Conservation (phyloP, 306 rosid genomes). For the Morella rubra region DNA sequence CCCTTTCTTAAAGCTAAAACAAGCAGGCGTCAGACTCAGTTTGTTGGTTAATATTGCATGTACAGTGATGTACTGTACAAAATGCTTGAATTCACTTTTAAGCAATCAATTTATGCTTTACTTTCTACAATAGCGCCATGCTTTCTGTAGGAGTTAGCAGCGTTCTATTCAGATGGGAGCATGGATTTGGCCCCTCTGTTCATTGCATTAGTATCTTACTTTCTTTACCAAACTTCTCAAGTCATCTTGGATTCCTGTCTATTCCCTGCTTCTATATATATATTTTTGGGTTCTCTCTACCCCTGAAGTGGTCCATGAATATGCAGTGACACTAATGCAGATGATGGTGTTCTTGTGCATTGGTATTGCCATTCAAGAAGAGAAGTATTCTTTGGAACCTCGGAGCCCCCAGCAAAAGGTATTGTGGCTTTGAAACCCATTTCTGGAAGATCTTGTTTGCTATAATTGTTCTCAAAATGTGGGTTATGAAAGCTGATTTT, state of each 20-base stretch:
- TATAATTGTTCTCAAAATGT: not conserved
- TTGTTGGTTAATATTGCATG: not conserved
- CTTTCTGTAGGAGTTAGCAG: slow-evolving; percentile 2
- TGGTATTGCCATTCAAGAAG: not conserved
- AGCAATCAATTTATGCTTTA: slow-evolving; percentile 35
- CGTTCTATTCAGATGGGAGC: not conserved
- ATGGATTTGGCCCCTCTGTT: not conserved
- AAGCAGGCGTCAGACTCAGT: not conserved
- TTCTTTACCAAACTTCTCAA: slow-evolving; percentile 36
- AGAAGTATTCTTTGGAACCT: not conserved
- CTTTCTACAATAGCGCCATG: slow-evolving; percentile 7
- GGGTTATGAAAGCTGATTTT: not conserved
- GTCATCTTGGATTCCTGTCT: slow-evolving; percentile 43
- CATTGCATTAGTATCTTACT: not conserved
- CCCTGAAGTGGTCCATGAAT: not conserved
- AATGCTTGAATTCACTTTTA: slow-evolving; percentile 35
- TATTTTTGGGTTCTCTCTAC: not conserved
- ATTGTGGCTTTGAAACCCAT: not conserved
- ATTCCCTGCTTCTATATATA: not conserved
- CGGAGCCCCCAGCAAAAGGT: not conserved
- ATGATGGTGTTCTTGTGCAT: not conserved
- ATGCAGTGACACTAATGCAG: not conserved
- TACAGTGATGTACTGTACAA: not conserved
- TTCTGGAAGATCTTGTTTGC: not conserved
- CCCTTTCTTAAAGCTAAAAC: slow-evolving; percentile 1